Evolutionary conservation across 441 rosid species (phyloP).

Genomic region (Arabidopsis lyrata): DNA sequence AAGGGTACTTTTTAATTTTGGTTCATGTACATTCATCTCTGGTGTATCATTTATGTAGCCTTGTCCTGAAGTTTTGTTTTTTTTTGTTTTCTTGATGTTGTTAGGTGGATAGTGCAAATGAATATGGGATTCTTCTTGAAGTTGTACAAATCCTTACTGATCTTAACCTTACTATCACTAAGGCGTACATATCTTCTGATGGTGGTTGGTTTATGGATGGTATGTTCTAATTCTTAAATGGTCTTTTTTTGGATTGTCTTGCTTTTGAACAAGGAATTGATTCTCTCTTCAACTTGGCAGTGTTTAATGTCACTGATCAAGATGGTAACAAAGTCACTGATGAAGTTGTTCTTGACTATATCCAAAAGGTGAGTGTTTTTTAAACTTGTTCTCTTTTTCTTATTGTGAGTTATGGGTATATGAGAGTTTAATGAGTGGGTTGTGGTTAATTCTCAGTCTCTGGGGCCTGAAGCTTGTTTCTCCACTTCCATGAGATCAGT

Average conservation of each 20-base stretch:
- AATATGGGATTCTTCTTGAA: conserved; percentile 89
- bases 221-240: conserved; percentile 31
- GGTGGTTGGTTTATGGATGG: conserved; percentile 99
- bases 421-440: conserved; percentile 34
- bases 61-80: background rate
- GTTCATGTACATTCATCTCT: conserved; percentile 8
- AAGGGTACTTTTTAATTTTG: conserved; percentile 51
- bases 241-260: background rate
- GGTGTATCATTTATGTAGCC: background rate
- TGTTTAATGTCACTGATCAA: conserved; percentile 83
- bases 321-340: conserved; percentile 83
- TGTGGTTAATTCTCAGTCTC: conserved; percentile 54
- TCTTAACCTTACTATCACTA: conserved; percentile 78
- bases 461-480: conserved; percentile 84
- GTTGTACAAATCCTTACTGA: conserved; percentile 95
- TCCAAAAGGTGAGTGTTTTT: conserved; percentile 64
- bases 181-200: conserved; percentile 94
- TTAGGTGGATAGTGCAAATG: conserved; percentile 93
- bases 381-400: background rate
- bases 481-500: conserved; percentile 69
- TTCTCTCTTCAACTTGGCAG: conserved; percentile 44
- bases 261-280: conserved; percentile 25
- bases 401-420: background rate
- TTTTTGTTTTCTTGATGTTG: conserved; percentile 2
- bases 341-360: conserved; percentile 75